Conservation (phyloP, 2,329 filamentous ascomycete species). For the Bipolaris sorokiniana region DNA sequence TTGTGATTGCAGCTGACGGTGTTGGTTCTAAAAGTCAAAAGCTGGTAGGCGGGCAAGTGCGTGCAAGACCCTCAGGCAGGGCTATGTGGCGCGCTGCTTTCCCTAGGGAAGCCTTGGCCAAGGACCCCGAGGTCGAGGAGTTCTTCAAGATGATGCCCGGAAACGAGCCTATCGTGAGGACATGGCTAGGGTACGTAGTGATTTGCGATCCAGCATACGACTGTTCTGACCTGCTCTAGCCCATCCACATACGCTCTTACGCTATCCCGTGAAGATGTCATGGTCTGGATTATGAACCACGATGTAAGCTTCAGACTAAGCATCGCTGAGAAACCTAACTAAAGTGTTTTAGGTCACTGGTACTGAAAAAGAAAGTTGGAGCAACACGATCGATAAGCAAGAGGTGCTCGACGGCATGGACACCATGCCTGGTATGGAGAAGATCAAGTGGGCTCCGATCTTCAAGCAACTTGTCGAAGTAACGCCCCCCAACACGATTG, state of each 20-base stretch:
- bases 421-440: slow-evolving; percentile 50
- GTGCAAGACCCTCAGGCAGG: slow-evolving; percentile 48
- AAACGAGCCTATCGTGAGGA: slow-evolving; percentile 54
- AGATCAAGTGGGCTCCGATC: slow-evolving; percentile 53
- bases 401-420: slow-evolving; percentile 56
- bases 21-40: slow-evolving; percentile 55
- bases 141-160: slow-evolving; percentile 54
- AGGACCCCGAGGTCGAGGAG: slow-evolving; percentile 55
- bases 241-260: slow-evolving; percentile 55
- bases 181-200: slow-evolving; percentile 49
- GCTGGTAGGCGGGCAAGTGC: slow-evolving; percentile 53
- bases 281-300: slow-evolving; percentile 60
- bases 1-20: slow-evolving; percentile 51
- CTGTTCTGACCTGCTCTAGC: slow-evolving; percentile 22
- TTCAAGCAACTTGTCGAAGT: slow-evolving; percentile 54
- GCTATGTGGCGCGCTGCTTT: slow-evolving; percentile 53
- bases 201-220: too few species aligned
- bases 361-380: slow-evolving; percentile 55
- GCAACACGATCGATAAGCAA: slow-evolving; percentile 54
- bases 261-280: slow-evolving; percentile 54
- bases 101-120: slow-evolving; percentile 52
- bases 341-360: slow-evolving; percentile 48
- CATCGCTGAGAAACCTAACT: slow-evolving; percentile 5
- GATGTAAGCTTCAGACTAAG: slow-evolving; percentile 40
- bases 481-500: slow-evolving; percentile 55